Conservation (phyloP, 2,329 filamentous ascomycete species). For the Alternaria atra region DNA sequence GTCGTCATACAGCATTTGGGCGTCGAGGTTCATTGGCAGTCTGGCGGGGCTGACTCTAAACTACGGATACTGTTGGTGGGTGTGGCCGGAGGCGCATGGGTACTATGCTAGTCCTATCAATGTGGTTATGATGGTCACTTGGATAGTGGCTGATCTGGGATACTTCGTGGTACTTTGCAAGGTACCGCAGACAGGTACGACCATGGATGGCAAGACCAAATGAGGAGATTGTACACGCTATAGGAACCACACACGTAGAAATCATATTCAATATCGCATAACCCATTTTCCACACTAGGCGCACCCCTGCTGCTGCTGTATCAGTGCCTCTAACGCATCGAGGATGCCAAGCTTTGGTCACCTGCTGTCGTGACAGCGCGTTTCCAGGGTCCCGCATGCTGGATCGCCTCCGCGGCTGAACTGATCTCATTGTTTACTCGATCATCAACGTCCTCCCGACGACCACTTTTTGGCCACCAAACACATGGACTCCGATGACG, state of each 20-base stretch:
- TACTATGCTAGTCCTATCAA: constrained; percentile 58
- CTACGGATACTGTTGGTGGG: constrained; percentile 65
- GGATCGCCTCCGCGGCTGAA: neutral
- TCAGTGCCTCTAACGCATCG: neutral
- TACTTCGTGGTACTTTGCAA: constrained; percentile 57
- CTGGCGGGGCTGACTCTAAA: constrained; percentile 65
- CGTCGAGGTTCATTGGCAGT: constrained; percentile 83
- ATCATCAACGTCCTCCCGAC: constrained; percentile 5
- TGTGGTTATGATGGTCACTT: constrained; percentile 55
- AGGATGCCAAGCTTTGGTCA: constrained; percentile 15
- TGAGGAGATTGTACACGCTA: neutral
- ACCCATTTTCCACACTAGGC: neutral
- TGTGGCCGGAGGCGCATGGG: constrained; percentile 59
- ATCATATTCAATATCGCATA: neutral
- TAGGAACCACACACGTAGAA: neutral
- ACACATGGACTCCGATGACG: constrained; percentile 41
- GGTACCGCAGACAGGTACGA: constrained; percentile 12
- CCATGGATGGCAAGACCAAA: neutral
- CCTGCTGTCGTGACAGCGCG: constrained; percentile 37
- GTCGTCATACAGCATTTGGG: constrained; percentile 74
- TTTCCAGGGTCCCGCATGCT: neutral
- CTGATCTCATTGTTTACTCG: neutral
- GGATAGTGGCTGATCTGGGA: constrained; percentile 54
- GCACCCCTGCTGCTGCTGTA: neutral
- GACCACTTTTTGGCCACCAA: neutral